Conservation (phyloP, 345 rosid species). For the Hevea brasiliensis region DNA sequence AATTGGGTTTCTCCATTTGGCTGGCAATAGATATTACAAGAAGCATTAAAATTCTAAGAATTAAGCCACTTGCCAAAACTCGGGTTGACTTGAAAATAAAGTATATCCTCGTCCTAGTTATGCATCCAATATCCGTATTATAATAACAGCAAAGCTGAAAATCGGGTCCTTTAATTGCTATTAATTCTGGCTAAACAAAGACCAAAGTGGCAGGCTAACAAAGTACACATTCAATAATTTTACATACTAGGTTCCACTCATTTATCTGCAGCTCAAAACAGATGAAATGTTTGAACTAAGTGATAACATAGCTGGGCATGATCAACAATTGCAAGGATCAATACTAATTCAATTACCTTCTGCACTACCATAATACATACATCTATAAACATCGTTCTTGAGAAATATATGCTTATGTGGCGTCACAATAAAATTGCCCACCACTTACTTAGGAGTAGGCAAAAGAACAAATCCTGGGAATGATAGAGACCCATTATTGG, state of each 20-base stretch:
- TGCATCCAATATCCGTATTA: too few species aligned
- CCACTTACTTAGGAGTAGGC: conserved; percentile 30
- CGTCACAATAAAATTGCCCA: not conserved
- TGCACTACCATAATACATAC: not conserved
- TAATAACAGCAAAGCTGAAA: not conserved
- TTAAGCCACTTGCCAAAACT: too few species aligned
- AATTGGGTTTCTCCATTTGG: too few species aligned
- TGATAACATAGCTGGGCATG: not conserved
- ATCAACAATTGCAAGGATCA: not conserved
- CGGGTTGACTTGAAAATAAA: too few species aligned
- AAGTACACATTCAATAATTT: not conserved
- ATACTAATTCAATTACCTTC: not conserved
- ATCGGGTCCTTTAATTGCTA: not conserved
- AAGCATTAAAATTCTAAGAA: too few species aligned
- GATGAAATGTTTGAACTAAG: conserved; percentile 1
- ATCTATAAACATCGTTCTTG: not conserved
- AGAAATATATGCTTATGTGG: not conserved
- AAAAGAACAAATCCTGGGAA: conserved; percentile 53
- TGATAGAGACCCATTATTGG: conserved; percentile 69
- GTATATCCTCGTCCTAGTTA: too few species aligned
- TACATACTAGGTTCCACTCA: not conserved
- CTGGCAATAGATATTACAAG: too few species aligned
- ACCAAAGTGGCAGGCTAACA: not conserved
- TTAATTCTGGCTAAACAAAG: not conserved
- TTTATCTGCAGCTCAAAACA: conserved; percentile 8